A percentile compares a stretch with the other conserved stretches of the same genome.
Evolutionary conservation across 2,329 filamentous ascomycete species (phyloP).

Genomic region (Stagonosporopsis rhizophila): DNA sequence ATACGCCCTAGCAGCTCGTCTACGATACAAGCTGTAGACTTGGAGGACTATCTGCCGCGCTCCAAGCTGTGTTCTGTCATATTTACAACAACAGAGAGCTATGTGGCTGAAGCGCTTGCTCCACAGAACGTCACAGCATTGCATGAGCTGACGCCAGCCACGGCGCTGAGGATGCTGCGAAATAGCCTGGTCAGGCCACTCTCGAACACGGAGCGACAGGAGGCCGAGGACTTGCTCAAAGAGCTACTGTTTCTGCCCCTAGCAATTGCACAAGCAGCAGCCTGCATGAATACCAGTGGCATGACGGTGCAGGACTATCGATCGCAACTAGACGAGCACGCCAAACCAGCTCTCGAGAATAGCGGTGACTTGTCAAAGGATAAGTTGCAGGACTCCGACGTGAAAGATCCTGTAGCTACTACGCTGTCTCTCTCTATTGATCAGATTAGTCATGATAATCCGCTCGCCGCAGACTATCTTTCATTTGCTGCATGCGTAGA

Average conservation of each 20-base stretch:
- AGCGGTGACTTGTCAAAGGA: constrained; percentile 45
- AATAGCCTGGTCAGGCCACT: constrained; percentile 17
- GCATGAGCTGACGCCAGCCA: constrained; percentile 20
- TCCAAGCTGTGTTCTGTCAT: constrained; percentile 25
- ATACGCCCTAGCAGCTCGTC: not conserved
- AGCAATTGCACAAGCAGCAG: too few species aligned
- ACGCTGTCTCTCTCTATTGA: constrained; percentile 55
- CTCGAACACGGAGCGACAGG: constrained; percentile 15
- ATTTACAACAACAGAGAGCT: constrained; percentile 26
- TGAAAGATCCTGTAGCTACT: constrained; percentile 49
- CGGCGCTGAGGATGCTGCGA: constrained; percentile 28
- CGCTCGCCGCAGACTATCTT: constrained; percentile 47
- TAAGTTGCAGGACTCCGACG: constrained; percentile 23
- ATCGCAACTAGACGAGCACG: constrained; percentile 18
- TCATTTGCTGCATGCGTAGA: constrained; percentile 51
- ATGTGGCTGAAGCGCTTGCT: constrained; percentile 22
- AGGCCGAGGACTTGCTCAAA: constrained; percentile 14
- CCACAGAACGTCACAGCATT: constrained; percentile 26
- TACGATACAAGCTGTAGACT: constrained; percentile 21
- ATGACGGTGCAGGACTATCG: constrained; percentile 24
- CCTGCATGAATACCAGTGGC: constrained; percentile 15
- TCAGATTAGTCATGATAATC: constrained; percentile 29
- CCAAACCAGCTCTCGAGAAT: constrained; percentile 42
- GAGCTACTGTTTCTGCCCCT: constrained; percentile 30
- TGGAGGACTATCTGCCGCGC: constrained; percentile 22